Evolutionary conservation across 331 rosid species (phyloP).

Genomic region (Quercus lobata): DNA sequence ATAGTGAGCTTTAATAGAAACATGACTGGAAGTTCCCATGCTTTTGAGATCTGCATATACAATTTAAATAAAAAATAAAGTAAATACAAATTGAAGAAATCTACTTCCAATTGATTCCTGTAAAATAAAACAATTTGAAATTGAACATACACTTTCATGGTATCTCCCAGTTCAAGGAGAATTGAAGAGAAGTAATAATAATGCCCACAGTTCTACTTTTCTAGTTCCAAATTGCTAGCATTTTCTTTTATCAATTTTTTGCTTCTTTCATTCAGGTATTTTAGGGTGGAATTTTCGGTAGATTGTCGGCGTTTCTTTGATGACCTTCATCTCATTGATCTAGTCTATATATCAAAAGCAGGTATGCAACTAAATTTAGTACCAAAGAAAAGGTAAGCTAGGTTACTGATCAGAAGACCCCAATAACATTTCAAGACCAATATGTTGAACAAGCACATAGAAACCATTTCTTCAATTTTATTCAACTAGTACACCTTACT

Average conservation of each 20-base stretch:
- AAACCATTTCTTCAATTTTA: background rate
- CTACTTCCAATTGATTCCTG: background rate
- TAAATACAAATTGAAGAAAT: constrained; percentile 7
- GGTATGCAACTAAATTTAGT: too few relatives aligned
- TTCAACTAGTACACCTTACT: background rate
- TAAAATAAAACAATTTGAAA: background rate
- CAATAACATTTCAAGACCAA: background rate
- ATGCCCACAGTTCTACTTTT: too few relatives aligned
- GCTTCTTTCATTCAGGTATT: too few relatives aligned
- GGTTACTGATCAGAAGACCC: background rate
- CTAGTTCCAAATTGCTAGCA: too few relatives aligned
- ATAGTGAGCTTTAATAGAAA: constrained; percentile 74
- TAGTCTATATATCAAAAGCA: too few relatives aligned
- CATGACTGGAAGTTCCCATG: constrained; percentile 68
- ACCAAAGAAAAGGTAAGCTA: too few relatives aligned
- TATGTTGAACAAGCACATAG: background rate
- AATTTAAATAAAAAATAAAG: constrained; percentile 17
- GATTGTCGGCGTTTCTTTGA: too few relatives aligned
- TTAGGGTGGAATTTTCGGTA: too few relatives aligned
- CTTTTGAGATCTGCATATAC: constrained; percentile 55
- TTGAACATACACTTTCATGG: background rate
- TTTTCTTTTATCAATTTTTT: too few relatives aligned
- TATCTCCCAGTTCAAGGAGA: background rate
- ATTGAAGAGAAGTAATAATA: background rate
- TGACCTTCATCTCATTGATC: too few relatives aligned